Conservation (phyloP, 2,329 filamentous ascomycete genomes). For the Escovopsis sp. region DNA sequence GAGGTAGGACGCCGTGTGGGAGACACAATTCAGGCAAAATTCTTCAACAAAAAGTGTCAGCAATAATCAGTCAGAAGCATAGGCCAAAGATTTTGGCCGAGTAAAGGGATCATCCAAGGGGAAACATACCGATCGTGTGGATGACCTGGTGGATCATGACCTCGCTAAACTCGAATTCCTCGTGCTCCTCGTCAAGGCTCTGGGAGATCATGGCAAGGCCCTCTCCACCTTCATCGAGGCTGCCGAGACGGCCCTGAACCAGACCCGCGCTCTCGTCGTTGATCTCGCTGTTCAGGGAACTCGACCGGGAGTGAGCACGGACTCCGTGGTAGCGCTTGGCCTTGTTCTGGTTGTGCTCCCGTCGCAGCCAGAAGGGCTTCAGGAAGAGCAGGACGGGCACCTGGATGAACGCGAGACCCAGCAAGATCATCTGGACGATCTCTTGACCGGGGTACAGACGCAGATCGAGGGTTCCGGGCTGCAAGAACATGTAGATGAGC, state of each 20-base stretch:
- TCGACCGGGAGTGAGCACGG: conserved; percentile 75
- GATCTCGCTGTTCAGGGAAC: conserved; percentile 79
- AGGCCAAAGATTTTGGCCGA: too few relatives aligned
- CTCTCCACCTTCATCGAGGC: conserved; percentile 53
- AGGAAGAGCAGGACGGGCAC: conserved; percentile 85
- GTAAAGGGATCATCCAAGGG: too few relatives aligned
- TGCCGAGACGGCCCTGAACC: conserved; percentile 42
- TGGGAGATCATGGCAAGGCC: conserved; percentile 80
- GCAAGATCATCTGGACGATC: conserved; percentile 57
- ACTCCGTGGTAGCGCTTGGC: conserved; percentile 85
- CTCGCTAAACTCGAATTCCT: conserved; percentile 94
- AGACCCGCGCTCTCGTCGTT: conserved; percentile 49
- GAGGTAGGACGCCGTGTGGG: conserved; percentile 94
- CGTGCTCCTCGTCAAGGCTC: conserved; percentile 71
- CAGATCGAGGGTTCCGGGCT: conserved; percentile 59
- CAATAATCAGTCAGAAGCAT: background rate
- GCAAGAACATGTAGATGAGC: conserved; percentile 99
- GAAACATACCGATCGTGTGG: conserved; percentile 88
- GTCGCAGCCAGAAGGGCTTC: conserved; percentile 89
- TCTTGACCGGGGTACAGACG: conserved; percentile 67
- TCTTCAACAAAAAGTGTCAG: conserved; percentile 38
- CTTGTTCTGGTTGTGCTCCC: conserved; percentile 80
- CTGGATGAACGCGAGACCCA: conserved; percentile 70
- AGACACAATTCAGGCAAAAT: conserved; percentile 98
- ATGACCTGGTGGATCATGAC: conserved; percentile 99